Base-by-base conservation (phyloP, 164 flowering plant genomes). In the Amborella trichopoda region DNA sequence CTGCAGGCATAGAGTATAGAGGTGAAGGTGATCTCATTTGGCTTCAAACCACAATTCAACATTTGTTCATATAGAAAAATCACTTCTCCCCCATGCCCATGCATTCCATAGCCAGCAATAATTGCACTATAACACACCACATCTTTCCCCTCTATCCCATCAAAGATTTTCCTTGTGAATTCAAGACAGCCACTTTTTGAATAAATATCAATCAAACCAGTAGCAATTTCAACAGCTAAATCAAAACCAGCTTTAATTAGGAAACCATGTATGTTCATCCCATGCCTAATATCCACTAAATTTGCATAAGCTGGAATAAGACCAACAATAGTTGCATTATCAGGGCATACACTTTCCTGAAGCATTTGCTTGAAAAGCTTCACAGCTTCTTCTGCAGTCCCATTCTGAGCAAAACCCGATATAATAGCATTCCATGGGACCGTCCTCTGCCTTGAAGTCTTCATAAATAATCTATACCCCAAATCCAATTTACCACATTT, bases 341-440 rank as follows among this genome's bases (percentile, higher is more conserved):
- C 60, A 3, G 68, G 58, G n/a, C n/a, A n/a, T n/a, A n/a, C n/a
- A n/a, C n/a, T n/a, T 62, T 70, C 71, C 28, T 25, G 10, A 10
- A 48, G 60, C 93, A 86, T 86, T 53, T 60, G 44, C 46, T 75
- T 80, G 70, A 83, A 83, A 49, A 71, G 61, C 40, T 48, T 49
- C 34, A 83, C 46, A 18, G 89, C 86, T 57, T 78, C 73, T 54
- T 60, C 60, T 23, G 59, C 65, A 18, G 62, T 54, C 22, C 69
- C 67, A 55, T 73, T 83, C 10, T 63, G 73, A 51, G 63, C 45
- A 46, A 58, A 70, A 4, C 93, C 89, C 0, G 88, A 58, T n/a
- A 85, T 55, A 44, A 76, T 50, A 6, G 95, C 75, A 62, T 76
- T 82, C 91, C 95, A 85, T 18, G 83, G 74, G 1, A 53, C 75